Evolutionary conservation across 2,329 filamentous ascomycete genomes (phyloP), one percentile per base, ranked within the genome.

Genomic region (Didymella keratinophila): DNA sequence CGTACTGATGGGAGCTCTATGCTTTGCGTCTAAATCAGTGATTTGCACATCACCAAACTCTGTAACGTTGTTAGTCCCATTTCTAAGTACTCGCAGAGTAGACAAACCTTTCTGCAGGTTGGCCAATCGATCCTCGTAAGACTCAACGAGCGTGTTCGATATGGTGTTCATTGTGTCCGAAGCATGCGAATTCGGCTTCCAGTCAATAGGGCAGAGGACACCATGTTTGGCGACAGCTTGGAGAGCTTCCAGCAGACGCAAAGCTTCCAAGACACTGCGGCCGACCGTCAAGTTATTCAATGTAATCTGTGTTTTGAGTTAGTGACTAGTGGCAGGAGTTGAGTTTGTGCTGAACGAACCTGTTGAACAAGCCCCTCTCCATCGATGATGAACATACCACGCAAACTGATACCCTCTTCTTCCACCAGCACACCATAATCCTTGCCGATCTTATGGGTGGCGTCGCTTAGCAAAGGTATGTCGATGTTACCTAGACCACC

Each of bases 381-480:
- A 48, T 74, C 67, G 12, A 73, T 43, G 11, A 75, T 69, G 52
- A 73, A 74, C 68, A 74, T 70, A 9, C 69, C 70, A 14, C 72
- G 54, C 43, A 73, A 36, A 53, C 68, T 66, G 11, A 73, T 51
- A 6, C 70, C 70, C 44, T 75, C 62, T n/a, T 70, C 67, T 46
- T 72, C 72, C 18, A 72, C 59, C 34, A 73, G 56, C 1, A 73
- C 68, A 1, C 71, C 70, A 58, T 71, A 75, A 42, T 71, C 70
- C 21, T 62, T 58, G 39, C 65, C 64, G 49, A 75, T 71, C 27
- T 64, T 62, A 48, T 72, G 71, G 16, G 56, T 71, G 10, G 64
- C 63, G 59, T 75, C 72, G 30, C 67, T 71, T 9, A 75, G 55
- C 12, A 75, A 58, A 9, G 68, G 61, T 32, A 75, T 63, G 42